Evolutionary conservation across 2,329 filamentous ascomycete genomes (phyloP).

Genomic region (Furcasterigmium furcatum): DNA sequence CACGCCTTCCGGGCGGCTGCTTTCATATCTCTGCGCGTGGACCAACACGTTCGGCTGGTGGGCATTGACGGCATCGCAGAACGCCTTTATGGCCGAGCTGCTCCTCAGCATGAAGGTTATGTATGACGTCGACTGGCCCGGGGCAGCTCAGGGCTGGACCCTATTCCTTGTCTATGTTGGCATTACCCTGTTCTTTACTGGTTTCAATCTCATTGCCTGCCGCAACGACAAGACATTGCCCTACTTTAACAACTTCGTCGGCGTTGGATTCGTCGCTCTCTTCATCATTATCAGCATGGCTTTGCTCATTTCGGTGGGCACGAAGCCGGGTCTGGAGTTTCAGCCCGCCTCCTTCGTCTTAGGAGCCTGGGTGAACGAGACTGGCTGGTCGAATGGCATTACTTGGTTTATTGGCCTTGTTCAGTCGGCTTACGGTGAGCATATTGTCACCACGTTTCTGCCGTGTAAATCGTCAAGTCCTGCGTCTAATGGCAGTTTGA

Average conservation of each 20-base stretch:
- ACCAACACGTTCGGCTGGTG: conserved; percentile 60
- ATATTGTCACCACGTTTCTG: too few relatives aligned
- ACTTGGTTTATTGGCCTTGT: conserved; percentile 56
- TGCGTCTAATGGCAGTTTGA: too few relatives aligned
- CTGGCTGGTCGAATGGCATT: conserved; percentile 51
- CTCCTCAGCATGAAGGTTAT: conserved; percentile 53
- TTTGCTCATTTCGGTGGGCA: conserved; percentile 48
- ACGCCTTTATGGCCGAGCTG: conserved; percentile 57
- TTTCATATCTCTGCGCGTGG: conserved; percentile 56
- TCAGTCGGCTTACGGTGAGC: conserved; percentile 55
- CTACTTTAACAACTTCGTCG: conserved; percentile 54
- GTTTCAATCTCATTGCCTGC: conserved; percentile 49
- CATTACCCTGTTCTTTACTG: conserved; percentile 42
- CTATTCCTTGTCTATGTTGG: conserved; percentile 53
- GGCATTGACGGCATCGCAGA: conserved; percentile 50
- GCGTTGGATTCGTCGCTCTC: conserved; percentile 47
- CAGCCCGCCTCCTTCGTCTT: conserved; percentile 51
- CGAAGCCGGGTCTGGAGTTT: conserved; percentile 36
- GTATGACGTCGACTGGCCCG: conserved; percentile 45
- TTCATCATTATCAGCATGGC: conserved; percentile 50
- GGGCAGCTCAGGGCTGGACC: conserved; percentile 45
- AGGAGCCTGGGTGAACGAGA: conserved; percentile 45
- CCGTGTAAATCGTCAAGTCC: too few relatives aligned
- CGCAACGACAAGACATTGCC: conserved; percentile 43
- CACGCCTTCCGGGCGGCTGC: conserved; percentile 41